Percentiles rank a stretch among this genome's conserved stretches.
Evolutionary conservation across 1,139 yeast species (phyloP).

Genomic region (Lodderomyces parapsilosis): DNA sequence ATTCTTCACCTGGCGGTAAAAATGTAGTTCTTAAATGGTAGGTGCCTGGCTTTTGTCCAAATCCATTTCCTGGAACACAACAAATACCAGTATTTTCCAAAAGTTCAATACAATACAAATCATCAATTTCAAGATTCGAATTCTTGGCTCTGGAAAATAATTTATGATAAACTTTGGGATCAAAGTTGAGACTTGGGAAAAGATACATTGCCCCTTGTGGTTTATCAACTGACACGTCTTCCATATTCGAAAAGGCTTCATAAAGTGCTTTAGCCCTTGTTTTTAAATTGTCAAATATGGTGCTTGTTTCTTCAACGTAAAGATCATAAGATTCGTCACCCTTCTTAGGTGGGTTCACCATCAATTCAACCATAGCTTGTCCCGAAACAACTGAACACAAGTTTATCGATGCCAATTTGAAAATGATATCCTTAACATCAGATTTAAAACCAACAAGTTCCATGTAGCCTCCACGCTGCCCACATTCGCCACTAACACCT

Average conservation of each 20-base stretch:
- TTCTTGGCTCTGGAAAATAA: slow-evolving; percentile 63
- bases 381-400: slow-evolving; percentile 94
- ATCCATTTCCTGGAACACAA: slow-evolving; percentile 96
- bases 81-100: slow-evolving; percentile 93
- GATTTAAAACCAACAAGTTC: slow-evolving; percentile 78
- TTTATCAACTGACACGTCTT: slow-evolving; percentile 77
- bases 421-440: slow-evolving; percentile 66
- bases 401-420: slow-evolving; percentile 86
- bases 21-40: slow-evolving; percentile 94
- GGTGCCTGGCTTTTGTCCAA: slow-evolving; percentile 88
- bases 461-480: slow-evolving; percentile 99
- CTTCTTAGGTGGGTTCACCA: slow-evolving; percentile 84
- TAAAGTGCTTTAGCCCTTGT: slow-evolving; percentile 64
- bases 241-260: slow-evolving; percentile 71
- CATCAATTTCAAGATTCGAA: slow-evolving; percentile 66
- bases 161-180: slow-evolving; percentile 42
- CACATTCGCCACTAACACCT: slow-evolving; percentile 98
- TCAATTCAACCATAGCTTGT: slow-evolving; percentile 86
- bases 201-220: slow-evolving; percentile 98
- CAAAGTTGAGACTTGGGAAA: slow-evolving; percentile 75
- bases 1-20: slow-evolving; percentile 90
- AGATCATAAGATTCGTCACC: slow-evolving; percentile 76
- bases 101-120: slow-evolving; percentile 79
- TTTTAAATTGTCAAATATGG: slow-evolving; percentile 61
- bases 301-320: slow-evolving; percentile 59